Conservation (phyloP, 2,329 filamentous ascomycete genomes). For the Aspergillus uvarum region DNA sequence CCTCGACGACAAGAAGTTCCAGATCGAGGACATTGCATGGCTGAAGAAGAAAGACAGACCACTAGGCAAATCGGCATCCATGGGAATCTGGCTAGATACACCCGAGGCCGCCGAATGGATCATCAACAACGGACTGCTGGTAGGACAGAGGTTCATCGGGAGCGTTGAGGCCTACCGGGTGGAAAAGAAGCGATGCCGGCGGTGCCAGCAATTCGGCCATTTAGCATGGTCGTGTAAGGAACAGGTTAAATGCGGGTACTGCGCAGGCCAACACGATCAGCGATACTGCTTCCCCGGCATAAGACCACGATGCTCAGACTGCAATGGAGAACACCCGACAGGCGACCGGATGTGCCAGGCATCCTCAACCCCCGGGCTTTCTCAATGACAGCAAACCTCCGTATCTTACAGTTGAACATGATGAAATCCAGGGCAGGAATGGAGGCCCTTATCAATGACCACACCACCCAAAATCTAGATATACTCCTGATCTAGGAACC, state of each 20-base stretch:
- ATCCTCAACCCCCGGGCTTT: neutral
- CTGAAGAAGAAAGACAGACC: slow-evolving; percentile 26
- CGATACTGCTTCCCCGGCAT: slow-evolving; percentile 16
- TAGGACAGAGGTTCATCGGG: slow-evolving; percentile 22
- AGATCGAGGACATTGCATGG: slow-evolving; percentile 28
- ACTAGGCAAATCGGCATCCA: slow-evolving; percentile 21
- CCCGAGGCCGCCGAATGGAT: slow-evolving; percentile 24
- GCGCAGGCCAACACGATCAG: slow-evolving; percentile 19
- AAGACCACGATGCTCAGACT: slow-evolving; percentile 21
- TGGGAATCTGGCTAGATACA: slow-evolving; percentile 29
- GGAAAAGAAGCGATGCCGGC: slow-evolving; percentile 23
- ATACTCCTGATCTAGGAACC: slow-evolving; percentile 23
- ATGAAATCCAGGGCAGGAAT: slow-evolving; percentile 26
- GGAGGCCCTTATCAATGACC: slow-evolving; percentile 31
- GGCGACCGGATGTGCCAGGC: slow-evolving; percentile 16
- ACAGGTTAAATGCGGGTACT: slow-evolving; percentile 23
- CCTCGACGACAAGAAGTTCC: slow-evolving; percentile 12
- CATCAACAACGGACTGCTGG: slow-evolving; percentile 21
- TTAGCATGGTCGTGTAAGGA: slow-evolving; percentile 27
- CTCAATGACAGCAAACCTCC: slow-evolving; percentile 9
- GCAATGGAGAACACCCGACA: slow-evolving; percentile 21
- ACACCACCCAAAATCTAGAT: slow-evolving; percentile 24
- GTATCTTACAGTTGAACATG: slow-evolving; percentile 17
- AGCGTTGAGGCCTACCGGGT: slow-evolving; percentile 20
- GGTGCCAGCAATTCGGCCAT: slow-evolving; percentile 25